Conservation (phyloP, 169 alveolate species). For the Babesia divergens region DNA sequence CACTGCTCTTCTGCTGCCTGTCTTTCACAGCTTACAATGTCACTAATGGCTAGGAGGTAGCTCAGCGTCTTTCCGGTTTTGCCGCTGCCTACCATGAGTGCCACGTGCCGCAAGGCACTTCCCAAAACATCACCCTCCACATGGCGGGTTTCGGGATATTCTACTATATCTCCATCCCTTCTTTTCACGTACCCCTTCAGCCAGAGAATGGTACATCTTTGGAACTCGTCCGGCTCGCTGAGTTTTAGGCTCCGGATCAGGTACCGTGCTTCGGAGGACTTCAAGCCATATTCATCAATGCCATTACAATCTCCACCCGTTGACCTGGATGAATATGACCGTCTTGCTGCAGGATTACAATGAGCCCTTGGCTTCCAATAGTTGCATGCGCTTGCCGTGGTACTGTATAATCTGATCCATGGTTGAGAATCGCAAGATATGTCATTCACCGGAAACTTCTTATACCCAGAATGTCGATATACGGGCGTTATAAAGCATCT, state of each 20-base stretch:
- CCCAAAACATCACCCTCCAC: conserved; percentile 2
- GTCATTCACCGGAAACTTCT: no score
- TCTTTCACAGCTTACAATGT: conserved; percentile 22
- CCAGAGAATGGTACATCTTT: not conserved
- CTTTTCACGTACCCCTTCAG: not conserved
- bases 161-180: not conserved
- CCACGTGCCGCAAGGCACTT: conserved; percentile 8
- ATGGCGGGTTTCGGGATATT: not conserved
- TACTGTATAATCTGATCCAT: no score
- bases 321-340: no score
- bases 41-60: conserved; percentile 48
- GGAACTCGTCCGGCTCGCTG: conserved; percentile 18
- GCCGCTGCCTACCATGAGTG: conserved; percentile 35
- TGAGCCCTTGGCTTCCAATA: no score
- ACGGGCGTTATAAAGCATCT: no score
- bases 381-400: no score
- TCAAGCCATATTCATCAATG: not conserved
- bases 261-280: conserved; percentile 9
- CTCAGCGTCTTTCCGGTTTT: conserved; percentile 53
- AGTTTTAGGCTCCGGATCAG: conserved; percentile 3
- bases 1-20: not conserved
- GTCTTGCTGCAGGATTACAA: no score
- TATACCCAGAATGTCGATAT: no score
- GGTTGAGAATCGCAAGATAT: no score
- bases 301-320: no score